Base-by-base conservation (phyloP, 2,329 filamentous ascomycete species). In the Xylaria polymorpha region DNA sequence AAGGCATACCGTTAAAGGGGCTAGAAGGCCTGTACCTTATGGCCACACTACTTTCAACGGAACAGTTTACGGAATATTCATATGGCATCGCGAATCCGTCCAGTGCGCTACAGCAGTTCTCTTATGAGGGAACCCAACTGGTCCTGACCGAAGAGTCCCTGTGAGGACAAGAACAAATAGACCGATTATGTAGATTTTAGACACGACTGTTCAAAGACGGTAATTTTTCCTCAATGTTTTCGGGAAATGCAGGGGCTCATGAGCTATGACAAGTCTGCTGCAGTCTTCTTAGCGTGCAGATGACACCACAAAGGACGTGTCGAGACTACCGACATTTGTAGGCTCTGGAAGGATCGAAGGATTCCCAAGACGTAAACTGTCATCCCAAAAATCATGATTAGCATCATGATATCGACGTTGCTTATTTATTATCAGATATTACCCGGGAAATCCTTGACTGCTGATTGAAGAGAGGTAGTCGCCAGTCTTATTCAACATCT, bases 291-390 rank as follows among this genome's bases (percentile, higher is more conserved):
- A 25, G 56, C 6, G 39, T 37, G n/a, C 32, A 20, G 35, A 22
- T 58, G 39, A 25, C 51, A 44, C 18, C 25, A 48, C 18, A 61
- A 55, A 50, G 32, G 46, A 48, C 20, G 44, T n/a, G 44, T 66
- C 37, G 25, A 61, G 20, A 18, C 3, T 1, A 50, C 41, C 39
- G 39, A 32, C n/a, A 43, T 48, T 9, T 51, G 22, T 12, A 57
- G 22, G 18, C 37, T 22, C 37, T 15, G 14, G 43, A 58, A 61
- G 41, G 66, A 64, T 60, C 12, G 55, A 32, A 60, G 55, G 56
- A 56, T 56, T 6, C 14, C 14, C 58, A 57, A 32, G 22, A 12
- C 18, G n/a, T 14, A 50, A 25, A n/a, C 22, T 58, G 53, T 51
- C 51, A 60, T 44, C 48, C n/a, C 5, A 57, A 59, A 44, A 50